Evolutionary conservation across 2,329 filamentous ascomycete species (phyloP), one percentile per base, ranked within the genome.

Genomic region (Hypoxylon sp.): DNA sequence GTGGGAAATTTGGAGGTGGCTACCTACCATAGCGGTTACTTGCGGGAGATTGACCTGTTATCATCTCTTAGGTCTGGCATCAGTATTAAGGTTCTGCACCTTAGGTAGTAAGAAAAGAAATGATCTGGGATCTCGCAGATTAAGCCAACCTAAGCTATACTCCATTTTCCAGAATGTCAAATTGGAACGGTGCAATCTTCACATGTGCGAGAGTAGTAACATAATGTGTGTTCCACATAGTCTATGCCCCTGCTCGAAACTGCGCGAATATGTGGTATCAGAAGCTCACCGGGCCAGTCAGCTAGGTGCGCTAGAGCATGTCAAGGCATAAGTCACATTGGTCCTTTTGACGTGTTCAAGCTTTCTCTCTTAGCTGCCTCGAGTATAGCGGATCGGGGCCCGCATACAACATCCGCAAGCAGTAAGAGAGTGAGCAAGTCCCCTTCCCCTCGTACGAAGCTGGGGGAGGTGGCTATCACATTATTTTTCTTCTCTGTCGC

Each of bases 331-430:
- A 52, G 63, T 71, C 63, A 69, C 68, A 65, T 64, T 34, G 34
- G 4, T 11, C 49, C 59, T 48, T 60, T 69, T 61, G 59, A 70
- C 67, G 68, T 68, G 68, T 65, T 61, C 68, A 51, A 60, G 41
- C 24, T 26, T 26, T 7, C 2, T 6, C 62, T 59, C 55, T 63
- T 6, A 59, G 60, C 68, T 67, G 49, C 56, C 57, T 37, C 58
- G 32, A 62, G 56, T 26, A 59, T 63, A 61, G 56, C 26, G 47
- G 22, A 51, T 47, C 34, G 32, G 46, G 48, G 49, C 41, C 68
- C 71, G 71, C 71, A 59, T 72, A 67, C 17, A 71, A 68, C 63
- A 71, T 64, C 71, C 70, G 34, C 64, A 71, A 69, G 50, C 19
- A 67, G 71, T 61, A 71, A 71, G 64, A 64, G 57, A 48, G 41